Base-by-base conservation (phyloP, 164 flowering plant genomes). In the Annona squamosa region DNA sequence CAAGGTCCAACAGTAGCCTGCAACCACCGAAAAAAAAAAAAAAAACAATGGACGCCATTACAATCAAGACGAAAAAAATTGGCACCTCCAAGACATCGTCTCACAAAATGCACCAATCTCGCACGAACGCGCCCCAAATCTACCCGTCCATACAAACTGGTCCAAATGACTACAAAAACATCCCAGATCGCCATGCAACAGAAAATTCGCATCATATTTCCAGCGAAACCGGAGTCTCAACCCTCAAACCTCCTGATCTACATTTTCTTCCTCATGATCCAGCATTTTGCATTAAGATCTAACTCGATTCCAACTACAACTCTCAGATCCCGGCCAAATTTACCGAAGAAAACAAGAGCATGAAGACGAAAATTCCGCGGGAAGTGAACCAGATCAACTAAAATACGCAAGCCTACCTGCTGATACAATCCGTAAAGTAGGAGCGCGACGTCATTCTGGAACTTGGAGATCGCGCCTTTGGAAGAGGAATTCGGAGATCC, bases 1-100 rank as follows among this genome's bases (percentile, higher is more conserved):
- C 99, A 96, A 69, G 97, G 91, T 68, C 99, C 99, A 5, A 90
- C 82, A 13, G 90, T 92, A 61, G 99, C 99, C 99, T 96, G 91
- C 76, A 78, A 80, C 67, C 69, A 76, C 4, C 65, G 41, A 41
- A 56, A 56, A 47, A n/a, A 48, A 73, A 57, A 4, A 12, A 48
- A 63, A 78, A 42, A 66, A 17, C 17, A 42, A 7, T 65, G 26
- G 48, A 64, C 42, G 63, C 65, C 65, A 67, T 46, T 72, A 64
- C 73, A 17, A 45, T 68, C 41, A 46, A 46, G 5, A 46, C 13
- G 2, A 46, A 68, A 46, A 68, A 68, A 5, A 46, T 4, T 68
- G 56, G 5, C 19, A 1, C 17, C 19, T 16, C 70, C 12, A 52
- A 17, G 18, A 12, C 42, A 16, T 46, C 13, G 4, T 4, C 52